Percentiles rank a stretch among this genome's conserved stretches.
These are phyloP conservation scores for Mycena albidolilacea DNA, from an alignment of 768 basidiomycete genomes.

Conservation along the genomic window DNA sequence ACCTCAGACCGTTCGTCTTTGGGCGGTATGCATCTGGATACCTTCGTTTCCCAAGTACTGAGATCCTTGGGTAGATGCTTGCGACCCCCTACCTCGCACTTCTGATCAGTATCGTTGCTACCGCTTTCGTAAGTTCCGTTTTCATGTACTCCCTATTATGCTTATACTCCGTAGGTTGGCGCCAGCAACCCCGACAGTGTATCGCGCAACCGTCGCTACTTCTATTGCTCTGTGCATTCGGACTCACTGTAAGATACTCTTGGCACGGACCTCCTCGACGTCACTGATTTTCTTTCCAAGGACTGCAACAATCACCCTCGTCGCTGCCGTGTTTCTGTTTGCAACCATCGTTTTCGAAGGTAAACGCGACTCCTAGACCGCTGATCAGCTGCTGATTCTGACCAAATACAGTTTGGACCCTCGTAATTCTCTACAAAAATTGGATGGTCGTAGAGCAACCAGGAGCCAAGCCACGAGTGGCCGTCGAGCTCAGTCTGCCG, in stretches of 20 bases:
- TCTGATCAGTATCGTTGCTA: slow-evolving; percentile 54
- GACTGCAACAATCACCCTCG: slow-evolving; percentile 57
- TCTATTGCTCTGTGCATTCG: slow-evolving; percentile 64
- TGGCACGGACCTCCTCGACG: background rate
- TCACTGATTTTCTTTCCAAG: slow-evolving; percentile 43
- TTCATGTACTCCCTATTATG: background rate
- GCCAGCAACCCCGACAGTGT: slow-evolving; percentile 52
- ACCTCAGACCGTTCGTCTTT: slow-evolving; percentile 52
- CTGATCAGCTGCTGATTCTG: background rate
- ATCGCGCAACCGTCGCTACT: slow-evolving; percentile 64
- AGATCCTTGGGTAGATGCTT: slow-evolving; percentile 52
- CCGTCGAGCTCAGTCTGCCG: slow-evolving; percentile 60
- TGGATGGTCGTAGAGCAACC: slow-evolving; percentile 44
- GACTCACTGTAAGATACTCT: slow-evolving; percentile 50
- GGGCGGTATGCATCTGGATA: slow-evolving; percentile 51
- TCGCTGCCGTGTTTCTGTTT: slow-evolving; percentile 57
- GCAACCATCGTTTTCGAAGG: slow-evolving; percentile 58
- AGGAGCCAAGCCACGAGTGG: slow-evolving; percentile 41
- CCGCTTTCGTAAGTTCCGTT: slow-evolving; percentile 54
- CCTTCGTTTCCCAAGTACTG: background rate
- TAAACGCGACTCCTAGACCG: slow-evolving; percentile 23
- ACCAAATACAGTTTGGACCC: slow-evolving; percentile 55
- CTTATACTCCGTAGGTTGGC: slow-evolving; percentile 51
- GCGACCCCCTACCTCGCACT: slow-evolving; percentile 58
- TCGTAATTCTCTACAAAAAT: slow-evolving; percentile 55